Conservation (phyloP, 495 filamentous ascomycete genomes). For the Lindgomyces ingoldianus region DNA sequence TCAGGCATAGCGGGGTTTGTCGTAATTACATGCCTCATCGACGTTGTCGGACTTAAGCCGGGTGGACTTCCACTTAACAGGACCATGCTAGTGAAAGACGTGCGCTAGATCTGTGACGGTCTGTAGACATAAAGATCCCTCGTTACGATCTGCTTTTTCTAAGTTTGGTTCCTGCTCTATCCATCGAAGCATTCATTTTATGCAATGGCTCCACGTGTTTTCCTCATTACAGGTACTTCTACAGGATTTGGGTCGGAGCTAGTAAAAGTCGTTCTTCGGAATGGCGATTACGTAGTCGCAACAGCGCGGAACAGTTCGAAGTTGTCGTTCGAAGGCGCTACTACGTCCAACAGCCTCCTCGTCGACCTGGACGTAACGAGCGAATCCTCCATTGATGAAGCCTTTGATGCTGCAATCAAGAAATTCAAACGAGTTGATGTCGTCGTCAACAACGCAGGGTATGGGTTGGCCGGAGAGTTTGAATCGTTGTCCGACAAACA, state of each 20-base stretch:
- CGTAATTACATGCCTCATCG: neutral
- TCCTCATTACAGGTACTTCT: conserved; percentile 46
- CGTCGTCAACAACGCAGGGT: conserved; percentile 46
- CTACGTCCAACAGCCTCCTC: conserved; percentile 23
- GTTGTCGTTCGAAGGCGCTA: conserved; percentile 29
- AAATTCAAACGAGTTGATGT: conserved; percentile 46
- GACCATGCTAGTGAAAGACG: too few relatives aligned
- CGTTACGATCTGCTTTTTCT: neutral
- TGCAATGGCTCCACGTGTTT: conserved; percentile 40
- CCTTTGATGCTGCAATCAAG: conserved; percentile 41
- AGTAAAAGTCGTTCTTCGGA: conserved; percentile 38
- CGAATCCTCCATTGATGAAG: conserved; percentile 37
- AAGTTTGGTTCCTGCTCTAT: neutral
- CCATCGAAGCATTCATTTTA: neutral
- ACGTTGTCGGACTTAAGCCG: neutral
- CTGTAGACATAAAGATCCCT: neutral
- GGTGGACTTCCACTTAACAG: neutral
- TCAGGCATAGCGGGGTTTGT: neutral
- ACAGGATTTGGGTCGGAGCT: conserved; percentile 45
- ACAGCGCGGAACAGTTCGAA: conserved; percentile 44
- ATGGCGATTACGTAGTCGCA: conserved; percentile 45
- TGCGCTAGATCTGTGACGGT: neutral
- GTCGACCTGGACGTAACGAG: conserved; percentile 44
- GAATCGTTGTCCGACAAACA: conserved; percentile 41
- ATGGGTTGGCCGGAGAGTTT: conserved; percentile 44